phyloP scores from a whole-genome alignment of 1,284 basidiomycete genomes.

The Irpex sp. region DNA sequence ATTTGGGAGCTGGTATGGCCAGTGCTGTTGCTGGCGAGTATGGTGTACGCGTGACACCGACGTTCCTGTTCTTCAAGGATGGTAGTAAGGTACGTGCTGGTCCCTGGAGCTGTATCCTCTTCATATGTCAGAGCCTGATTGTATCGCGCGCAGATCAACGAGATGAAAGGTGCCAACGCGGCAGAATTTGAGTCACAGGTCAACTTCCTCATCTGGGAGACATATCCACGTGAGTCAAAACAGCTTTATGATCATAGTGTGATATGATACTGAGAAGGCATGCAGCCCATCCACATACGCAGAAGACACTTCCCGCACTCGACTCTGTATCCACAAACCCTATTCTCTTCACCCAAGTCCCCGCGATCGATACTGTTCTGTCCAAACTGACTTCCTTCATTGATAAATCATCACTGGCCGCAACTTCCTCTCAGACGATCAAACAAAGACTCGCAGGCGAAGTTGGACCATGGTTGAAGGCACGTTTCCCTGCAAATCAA shows the following conservation, averaged over 20 bases:
- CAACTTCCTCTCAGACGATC: conserved; percentile 34
- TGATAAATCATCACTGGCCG: conserved; percentile 30
- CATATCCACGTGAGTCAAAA: conserved; percentile 63
- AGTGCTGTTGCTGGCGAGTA: conserved; percentile 58
- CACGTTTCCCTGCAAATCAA: conserved; percentile 30
- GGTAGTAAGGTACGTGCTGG: conserved; percentile 59
- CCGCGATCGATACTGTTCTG: conserved; percentile 62
- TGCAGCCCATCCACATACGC: conserved; percentile 72
- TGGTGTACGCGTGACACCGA: conserved; percentile 77
- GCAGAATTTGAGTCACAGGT: conserved; percentile 66
- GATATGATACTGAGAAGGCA: no score
- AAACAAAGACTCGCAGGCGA: conserved; percentile 46
- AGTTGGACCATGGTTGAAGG: conserved; percentile 69
- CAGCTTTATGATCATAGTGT: no score
- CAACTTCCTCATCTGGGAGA: conserved; percentile 69
- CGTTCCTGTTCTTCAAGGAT: conserved; percentile 81
- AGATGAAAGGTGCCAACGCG: conserved; percentile 72
- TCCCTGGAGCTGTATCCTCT: neutral
- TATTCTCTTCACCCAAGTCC: conserved; percentile 73
- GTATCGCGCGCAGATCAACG: conserved; percentile 45
- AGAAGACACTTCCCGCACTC: conserved; percentile 57
- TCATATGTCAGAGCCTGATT: neutral
- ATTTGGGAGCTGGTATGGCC: conserved; percentile 68
- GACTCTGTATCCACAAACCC: conserved; percentile 68
- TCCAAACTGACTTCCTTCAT: conserved; percentile 66